Evolutionary conservation across 2,329 filamentous ascomycete genomes (phyloP), one percentile per base, ranked within the genome.

Genomic region (Ascosphaera acerosa): DNA sequence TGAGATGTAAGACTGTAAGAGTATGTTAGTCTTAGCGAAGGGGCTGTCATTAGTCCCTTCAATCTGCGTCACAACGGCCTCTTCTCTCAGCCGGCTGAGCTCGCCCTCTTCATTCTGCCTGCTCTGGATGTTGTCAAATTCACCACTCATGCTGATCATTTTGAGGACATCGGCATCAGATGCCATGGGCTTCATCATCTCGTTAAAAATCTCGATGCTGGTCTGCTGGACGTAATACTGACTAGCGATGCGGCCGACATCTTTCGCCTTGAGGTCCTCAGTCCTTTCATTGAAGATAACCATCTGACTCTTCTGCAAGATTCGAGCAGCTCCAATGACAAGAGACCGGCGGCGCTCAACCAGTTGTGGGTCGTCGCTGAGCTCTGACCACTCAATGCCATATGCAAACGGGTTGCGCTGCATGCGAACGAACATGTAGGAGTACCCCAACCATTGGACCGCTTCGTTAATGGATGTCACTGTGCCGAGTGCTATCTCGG

Each of bases 381-480:
- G 76, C 50, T 97, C 87, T 10, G 73, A 62, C 77, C 78, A 94
- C 41, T 92, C 82, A 30, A 97, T 94, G 2, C 84, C 87, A 44
- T 97, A 97, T 2, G 74, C 72, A 45, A 84, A 67, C 3, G 82
- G 84, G 40, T 87, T 91, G 35, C 77, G 69, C 47, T 77, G 71
- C 87, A 97, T 97, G 23, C 87, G 75, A 23, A 97, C 84, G 48
- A 91, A 97, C 1, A 97, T 61, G 45, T 94, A 97, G 0, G 84
- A 92, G 49, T 97, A 97, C 10, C 89, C 84, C 18, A 97, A 73
- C 87, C 87, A 97, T 40, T 89, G 78, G 1, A 92, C 82, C 0
- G 78, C 87, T 54, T 97, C 89, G 2, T 73, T 61, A 2, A 97
- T 76, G 1, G 84, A 91, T 0, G 84, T 94, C 12, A 97, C 89